Base-by-base conservation (phyloP, 306 rosid species). In the Styphnolobium japonicum region DNA sequence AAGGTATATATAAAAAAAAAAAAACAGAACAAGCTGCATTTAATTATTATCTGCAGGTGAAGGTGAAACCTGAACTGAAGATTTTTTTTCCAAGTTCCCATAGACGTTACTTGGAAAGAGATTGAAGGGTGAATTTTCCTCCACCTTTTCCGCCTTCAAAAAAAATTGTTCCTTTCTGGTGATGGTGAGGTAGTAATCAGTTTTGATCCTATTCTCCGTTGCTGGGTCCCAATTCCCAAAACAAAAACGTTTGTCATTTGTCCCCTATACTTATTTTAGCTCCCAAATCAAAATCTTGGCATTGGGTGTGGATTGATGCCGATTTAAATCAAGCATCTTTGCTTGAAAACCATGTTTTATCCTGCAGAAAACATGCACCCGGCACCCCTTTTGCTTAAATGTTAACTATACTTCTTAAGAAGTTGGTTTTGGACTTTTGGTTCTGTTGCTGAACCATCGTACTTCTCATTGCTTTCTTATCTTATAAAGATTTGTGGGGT, bases 151-250 rank as follows among this genome's bases (percentile, higher is more conserved):
- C 60, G 10, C 76, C 67, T 53, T 43, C 51, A 73, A 83, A 83
- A 73, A 83, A 83, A 69, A 75, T 80, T 76, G 84, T 86, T 84
- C 36, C 84, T 84, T 80, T 70, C 77, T 69, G 75, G 29, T 62
- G 64, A 62, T 69, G 75, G 29, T 62, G 64, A 62, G 65, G 80
- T 74, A 25, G 78, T 76, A 45, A 71, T 66, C 80, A 21, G 79
- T 75, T 78, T 27, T 57, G 37, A 76, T 79, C 78, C 15, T 64
- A 45, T 76, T 60, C 56, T 66, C 81, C 8, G 22, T n/a, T 66
- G 77, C 84, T 80, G 87, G 85, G 84, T 73, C 84, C 87, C 71
- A 68, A 45, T 68, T 65, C 52, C 71, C 67, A 53, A 55, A 66
- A 56, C 75, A 61, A 37, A 37, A 69, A 61, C 42, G n/a, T 71